phyloP scores from a whole-genome alignment of 352 stramenopile genomes.

The Pythium monospermum region DNA sequence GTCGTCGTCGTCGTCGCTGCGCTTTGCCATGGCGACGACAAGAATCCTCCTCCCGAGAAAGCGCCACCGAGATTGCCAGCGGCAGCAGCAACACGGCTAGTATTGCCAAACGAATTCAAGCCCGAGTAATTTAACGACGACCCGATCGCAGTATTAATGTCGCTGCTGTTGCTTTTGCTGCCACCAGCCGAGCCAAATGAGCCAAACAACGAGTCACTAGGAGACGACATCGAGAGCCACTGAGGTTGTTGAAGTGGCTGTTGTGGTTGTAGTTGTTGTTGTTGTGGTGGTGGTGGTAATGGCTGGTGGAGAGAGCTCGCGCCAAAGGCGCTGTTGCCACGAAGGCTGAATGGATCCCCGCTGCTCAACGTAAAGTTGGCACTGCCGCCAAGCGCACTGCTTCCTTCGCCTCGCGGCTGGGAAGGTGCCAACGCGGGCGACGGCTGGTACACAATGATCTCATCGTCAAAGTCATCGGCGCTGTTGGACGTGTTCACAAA shows the following conservation, averaged over 20 bases:
- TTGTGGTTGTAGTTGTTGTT: background rate
- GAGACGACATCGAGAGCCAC: conserved; percentile 8
- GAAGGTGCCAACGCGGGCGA: conserved; percentile 31
- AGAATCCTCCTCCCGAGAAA: conserved; percentile 26
- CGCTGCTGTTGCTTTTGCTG: conserved; percentile 4
- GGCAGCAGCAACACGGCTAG: conserved; percentile 27
- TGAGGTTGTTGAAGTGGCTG: background rate
- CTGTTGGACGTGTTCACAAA: conserved; percentile 13
- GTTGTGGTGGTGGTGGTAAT: background rate
- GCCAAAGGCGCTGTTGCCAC: no score
- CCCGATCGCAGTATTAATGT: conserved; percentile 24
- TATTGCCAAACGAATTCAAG: conserved; percentile 59
- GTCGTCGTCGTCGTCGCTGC: conserved; percentile 6
- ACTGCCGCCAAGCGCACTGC: conserved; percentile 27
- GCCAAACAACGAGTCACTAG: conserved; percentile 19
- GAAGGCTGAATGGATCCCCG: conserved; percentile 21
- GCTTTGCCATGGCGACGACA: conserved; percentile 44
- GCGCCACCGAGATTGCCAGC: conserved; percentile 16
- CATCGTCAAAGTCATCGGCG: conserved; percentile 71
- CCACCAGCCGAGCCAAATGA: background rate
- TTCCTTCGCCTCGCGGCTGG: conserved; percentile 15
- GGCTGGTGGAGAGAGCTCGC: conserved; percentile 1
- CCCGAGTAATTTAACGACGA: conserved; percentile 51
- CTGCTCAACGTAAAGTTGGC: conserved; percentile 17
- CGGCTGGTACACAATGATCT: conserved; percentile 83